Conservation (phyloP, 2,329 filamentous ascomycete species). For the Penicillium rolfsii region DNA sequence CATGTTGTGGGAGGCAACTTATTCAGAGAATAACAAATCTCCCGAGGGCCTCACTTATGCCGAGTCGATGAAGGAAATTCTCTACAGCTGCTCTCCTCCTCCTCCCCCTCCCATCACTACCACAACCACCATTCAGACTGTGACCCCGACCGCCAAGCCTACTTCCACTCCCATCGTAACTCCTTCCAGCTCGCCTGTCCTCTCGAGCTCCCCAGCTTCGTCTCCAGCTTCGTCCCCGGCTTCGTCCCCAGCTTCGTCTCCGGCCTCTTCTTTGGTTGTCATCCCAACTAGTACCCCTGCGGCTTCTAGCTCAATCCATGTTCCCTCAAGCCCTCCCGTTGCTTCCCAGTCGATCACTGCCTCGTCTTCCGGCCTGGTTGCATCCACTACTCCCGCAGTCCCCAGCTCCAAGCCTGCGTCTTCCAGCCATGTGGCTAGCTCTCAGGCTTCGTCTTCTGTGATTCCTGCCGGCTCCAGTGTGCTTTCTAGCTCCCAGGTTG, state of each 20-base stretch:
- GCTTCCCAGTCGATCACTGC: background rate
- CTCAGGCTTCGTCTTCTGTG: background rate
- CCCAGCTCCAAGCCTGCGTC: background rate
- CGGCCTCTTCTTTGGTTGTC: background rate
- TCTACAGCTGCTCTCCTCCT: constrained; percentile 34
- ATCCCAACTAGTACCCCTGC: constrained; percentile 6
- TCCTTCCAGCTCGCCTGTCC: background rate
- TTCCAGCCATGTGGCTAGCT: constrained; percentile 1
- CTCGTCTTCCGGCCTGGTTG: background rate
- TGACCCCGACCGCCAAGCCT: constrained; percentile 15
- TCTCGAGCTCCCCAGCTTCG: constrained; percentile 8
- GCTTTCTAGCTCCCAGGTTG: background rate
- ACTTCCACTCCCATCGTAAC: background rate
- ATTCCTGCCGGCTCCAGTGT: background rate
- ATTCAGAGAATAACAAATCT: constrained; percentile 48
- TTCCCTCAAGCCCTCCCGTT: background rate
- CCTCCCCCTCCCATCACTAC: background rate
- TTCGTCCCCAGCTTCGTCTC: constrained; percentile 7
- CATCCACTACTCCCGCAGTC: background rate
- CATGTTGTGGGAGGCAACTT: constrained; percentile 63
- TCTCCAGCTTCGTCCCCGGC: background rate
- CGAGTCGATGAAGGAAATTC: constrained; percentile 53
- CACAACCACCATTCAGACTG: constrained; percentile 20
- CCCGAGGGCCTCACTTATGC: constrained; percentile 51
- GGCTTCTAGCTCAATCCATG: constrained; percentile 6